Base-by-base conservation (phyloP, 148 eudicot species). In the Persicaria tinctoria region DNA sequence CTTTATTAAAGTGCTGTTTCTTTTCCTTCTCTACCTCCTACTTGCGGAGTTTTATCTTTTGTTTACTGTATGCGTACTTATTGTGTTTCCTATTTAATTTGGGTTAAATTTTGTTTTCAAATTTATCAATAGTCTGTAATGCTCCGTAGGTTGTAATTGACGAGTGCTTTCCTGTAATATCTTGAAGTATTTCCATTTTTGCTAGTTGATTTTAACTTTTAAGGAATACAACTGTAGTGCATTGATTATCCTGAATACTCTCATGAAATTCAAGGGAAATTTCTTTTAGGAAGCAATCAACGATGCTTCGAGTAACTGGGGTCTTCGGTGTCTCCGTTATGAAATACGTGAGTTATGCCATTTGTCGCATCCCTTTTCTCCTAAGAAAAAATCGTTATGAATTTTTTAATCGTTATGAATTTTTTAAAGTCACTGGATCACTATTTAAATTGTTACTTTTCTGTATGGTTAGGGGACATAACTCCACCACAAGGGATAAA, bases 251-350 rank as follows among this genome's bases (percentile, higher is more conserved):
- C 18, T 44, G 18, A 41, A 41, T 16, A 41, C 70, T 66, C 41
- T 66, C 3, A 38, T 44, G 3, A 14, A 66, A 9, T 12, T 41
- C 12, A 14, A 66, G 6, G 14, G 18, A 66, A 66, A 66, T 41
- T 13, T 3, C 5, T 60, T 66, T 14, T 80, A 95, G 99, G 84
- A 84, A 72, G 72, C 99, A 77, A 90, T 95, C 83, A 92, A 88
- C 79, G 94, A 90, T 46, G 97, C 90, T 79, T 92, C 99, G 73
- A 73, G 79, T 76, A 88, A 85, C 57, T 95, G 99, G 99, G 99
- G 99, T 70, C 84, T 95, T 60, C 54, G 77, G 72, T 95, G 99
- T 75, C 96, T 90, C 74, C 93, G 97, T 70, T 95, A 95, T 83
- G 99, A 95, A 82, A 95, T 95, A 80, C 84, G 99, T 95, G 54